Percentiles rank a stretch among this genome's conserved stretches.
phyloP scores from a whole-genome alignment of 805 yeast genomes.

The Schwanniomyces sp. region DNA sequence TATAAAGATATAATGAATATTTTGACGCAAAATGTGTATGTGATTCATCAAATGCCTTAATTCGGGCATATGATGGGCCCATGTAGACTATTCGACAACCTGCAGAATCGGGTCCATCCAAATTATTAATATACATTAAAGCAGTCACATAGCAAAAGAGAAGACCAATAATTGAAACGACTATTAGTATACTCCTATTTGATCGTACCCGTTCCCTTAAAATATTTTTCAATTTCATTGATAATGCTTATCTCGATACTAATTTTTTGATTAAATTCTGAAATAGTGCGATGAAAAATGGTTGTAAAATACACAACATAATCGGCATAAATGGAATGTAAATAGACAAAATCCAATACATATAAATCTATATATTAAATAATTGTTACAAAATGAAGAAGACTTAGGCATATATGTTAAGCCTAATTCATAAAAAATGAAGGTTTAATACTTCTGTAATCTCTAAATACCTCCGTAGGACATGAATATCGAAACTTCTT shows the following conservation, averaged over 20 bases:
- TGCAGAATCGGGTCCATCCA: slow-evolving; percentile 31
- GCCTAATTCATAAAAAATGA: too few relatives aligned
- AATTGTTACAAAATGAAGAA: too few relatives aligned
- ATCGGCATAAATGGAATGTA: neutral
- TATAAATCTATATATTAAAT: neutral
- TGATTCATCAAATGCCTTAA: slow-evolving; percentile 68
- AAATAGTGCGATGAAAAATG: neutral
- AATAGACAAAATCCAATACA: too few relatives aligned
- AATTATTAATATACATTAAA: slow-evolving; percentile 12
- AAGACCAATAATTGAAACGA: slow-evolving; percentile 15
- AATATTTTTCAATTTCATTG: slow-evolving; percentile 7
- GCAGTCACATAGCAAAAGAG: slow-evolving; percentile 12
- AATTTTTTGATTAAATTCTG: neutral
- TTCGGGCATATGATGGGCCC: slow-evolving; percentile 81
- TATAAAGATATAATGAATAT: slow-evolving; percentile 79
- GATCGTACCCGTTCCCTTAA: slow-evolving; percentile 8
- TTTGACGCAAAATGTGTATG: slow-evolving; percentile 74
- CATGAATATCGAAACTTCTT: too few relatives aligned
- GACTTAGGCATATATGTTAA: too few relatives aligned
- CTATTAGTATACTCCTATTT: slow-evolving; percentile 8
- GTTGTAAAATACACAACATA: neutral
- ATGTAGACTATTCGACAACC: slow-evolving; percentile 70
- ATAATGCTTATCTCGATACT: neutral
- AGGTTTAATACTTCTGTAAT: too few relatives aligned
- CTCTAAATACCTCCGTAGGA: too few relatives aligned